Conservation (phyloP, 2,329 filamentous ascomycete genomes). For the Alternaria triticina region DNA sequence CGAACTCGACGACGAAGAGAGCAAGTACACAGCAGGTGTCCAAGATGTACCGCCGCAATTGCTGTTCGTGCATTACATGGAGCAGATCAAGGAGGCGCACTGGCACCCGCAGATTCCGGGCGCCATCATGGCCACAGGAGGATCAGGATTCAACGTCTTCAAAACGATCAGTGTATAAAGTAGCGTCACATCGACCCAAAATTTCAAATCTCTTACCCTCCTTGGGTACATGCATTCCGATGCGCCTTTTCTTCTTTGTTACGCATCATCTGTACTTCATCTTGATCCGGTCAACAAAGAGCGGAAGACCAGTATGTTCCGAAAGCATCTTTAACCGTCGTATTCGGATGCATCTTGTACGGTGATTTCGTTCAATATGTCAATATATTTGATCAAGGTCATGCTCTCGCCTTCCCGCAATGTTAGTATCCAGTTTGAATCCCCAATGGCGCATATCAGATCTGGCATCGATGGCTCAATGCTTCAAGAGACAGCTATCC, state of each 20-base stretch:
- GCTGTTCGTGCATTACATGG: conserved; percentile 95
- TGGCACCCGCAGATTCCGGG: conserved; percentile 98
- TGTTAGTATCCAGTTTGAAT: too few relatives aligned
- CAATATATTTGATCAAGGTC: accelerated
- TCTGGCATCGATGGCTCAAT: too few relatives aligned
- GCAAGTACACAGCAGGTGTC: conserved; percentile 82
- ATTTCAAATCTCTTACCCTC: neutral
- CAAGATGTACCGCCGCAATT: conserved; percentile 93
- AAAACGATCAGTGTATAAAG: conserved; percentile 50
- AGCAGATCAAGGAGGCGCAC: conserved; percentile 92
- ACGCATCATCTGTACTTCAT: conserved; percentile 12
- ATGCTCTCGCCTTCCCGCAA: neutral
- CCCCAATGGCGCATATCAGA: neutral
- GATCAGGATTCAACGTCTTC: conserved; percentile 73
- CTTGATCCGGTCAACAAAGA: conserved; percentile 19
- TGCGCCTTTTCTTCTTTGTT: conserved; percentile 9
- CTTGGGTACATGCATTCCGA: conserved; percentile 4
- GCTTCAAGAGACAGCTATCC: too few relatives aligned
- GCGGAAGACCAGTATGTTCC: neutral
- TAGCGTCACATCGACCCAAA: neutral
- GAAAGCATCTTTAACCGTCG: neutral
- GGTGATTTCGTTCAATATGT: neutral
- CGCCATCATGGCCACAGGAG: conserved; percentile 85
- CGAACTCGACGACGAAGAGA: conserved; percentile 96
- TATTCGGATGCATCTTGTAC: neutral